Percentiles rank a stretch among this genome's conserved stretches.
Conservation (phyloP, 2,329 filamentous ascomycete genomes). For the Neurospora crassa region DNA sequence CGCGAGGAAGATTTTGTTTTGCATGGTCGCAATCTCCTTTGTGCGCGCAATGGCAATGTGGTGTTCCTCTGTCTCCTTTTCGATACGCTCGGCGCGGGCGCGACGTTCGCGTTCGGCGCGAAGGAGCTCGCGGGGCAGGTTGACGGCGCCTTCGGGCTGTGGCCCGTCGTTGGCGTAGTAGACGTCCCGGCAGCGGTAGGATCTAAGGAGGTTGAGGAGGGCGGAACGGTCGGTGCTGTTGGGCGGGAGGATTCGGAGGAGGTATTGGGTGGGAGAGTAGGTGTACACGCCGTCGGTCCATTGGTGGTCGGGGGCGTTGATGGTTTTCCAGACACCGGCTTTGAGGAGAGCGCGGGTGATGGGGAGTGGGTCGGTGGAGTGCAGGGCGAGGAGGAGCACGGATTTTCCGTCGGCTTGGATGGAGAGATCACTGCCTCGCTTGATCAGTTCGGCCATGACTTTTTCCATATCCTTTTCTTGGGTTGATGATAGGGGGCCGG, state of each 20-base stretch:
- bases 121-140: constrained; percentile 41
- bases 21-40: constrained; percentile 41
- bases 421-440: constrained; percentile 45
- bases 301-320: constrained; percentile 51
- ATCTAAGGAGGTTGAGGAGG: constrained; percentile 38
- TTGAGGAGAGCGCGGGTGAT: constrained; percentile 51
- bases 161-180: constrained; percentile 44
- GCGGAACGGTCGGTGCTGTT: constrained; percentile 29
- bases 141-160: constrained; percentile 43
- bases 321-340: constrained; percentile 53
- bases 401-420: constrained; percentile 49
- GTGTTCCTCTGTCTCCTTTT: constrained; percentile 40
- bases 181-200: constrained; percentile 42
- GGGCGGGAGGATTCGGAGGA: constrained; percentile 33
- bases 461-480: constrained; percentile 46
- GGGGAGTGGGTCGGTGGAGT: constrained; percentile 42
- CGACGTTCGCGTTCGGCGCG: constrained; percentile 40
- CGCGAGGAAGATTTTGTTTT: constrained; percentile 39
- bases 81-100: constrained; percentile 34
- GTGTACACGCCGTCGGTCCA: constrained; percentile 42
- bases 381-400: constrained; percentile 49
- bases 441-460: constrained; percentile 46
- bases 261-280: constrained; percentile 58
- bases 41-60: constrained; percentile 36
- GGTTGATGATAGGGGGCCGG: constrained; percentile 32